These are phyloP conservation scores for Ophiostoma ips DNA, from an alignment of 2,329 filamentous ascomycete genomes.

Conservation along the genomic window DNA sequence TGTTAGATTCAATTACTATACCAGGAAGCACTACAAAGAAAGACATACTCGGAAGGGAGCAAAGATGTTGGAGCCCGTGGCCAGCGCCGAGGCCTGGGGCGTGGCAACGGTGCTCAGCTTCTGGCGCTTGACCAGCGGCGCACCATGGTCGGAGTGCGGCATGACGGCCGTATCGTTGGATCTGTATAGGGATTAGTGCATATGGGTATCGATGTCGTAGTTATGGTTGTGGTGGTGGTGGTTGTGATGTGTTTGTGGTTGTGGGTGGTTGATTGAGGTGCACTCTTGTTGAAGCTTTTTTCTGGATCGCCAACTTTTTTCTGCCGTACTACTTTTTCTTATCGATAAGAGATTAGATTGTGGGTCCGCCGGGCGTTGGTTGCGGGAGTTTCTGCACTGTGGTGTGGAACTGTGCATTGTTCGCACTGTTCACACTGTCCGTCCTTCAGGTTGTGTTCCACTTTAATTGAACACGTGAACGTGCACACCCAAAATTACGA, in stretches of 20 bases:
- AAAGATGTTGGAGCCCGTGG: slow-evolving; percentile 64
- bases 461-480: no score
- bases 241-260: neutral
- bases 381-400: neutral
- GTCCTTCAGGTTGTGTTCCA: no score
- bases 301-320: slow-evolving; percentile 6
- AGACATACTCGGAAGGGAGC: slow-evolving; percentile 72
- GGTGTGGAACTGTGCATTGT: no score
- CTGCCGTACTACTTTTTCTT: slow-evolving; percentile 5
- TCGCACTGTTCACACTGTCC: no score
- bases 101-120: slow-evolving; percentile 32
- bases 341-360: slow-evolving; percentile 2
- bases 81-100: slow-evolving; percentile 27
- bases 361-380: neutral
- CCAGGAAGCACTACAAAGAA: neutral
- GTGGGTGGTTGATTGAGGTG: neutral
- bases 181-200: neutral
- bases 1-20: neutral
- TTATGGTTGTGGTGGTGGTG: neutral
- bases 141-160: slow-evolving; percentile 41
- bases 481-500: no score
- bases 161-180: slow-evolving; percentile 21
- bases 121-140: slow-evolving; percentile 62
- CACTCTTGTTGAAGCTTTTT: neutral
- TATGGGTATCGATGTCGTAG: neutral